phyloP scores from a whole-genome alignment of 2,329 filamentous ascomycete species.

The Colletotrichum melonis region DNA sequence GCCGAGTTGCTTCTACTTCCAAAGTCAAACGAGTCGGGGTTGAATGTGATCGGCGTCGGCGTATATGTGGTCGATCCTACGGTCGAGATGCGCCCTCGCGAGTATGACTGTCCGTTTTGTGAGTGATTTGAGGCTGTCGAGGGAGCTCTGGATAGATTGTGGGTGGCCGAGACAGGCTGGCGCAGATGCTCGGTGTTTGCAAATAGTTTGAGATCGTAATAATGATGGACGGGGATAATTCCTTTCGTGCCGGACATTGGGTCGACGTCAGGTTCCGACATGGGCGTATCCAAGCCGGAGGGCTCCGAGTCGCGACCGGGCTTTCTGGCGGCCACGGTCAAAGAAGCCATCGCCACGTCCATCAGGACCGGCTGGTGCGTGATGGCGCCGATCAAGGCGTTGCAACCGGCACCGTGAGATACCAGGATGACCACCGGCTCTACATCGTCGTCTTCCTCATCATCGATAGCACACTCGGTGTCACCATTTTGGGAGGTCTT shows the following conservation, averaged over 20 bases:
- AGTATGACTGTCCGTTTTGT: conserved; percentile 40
- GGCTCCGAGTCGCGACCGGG: conserved; percentile 49
- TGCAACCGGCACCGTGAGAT: conserved; percentile 95
- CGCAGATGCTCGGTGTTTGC: conserved; percentile 81
- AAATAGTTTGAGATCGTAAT: conserved; percentile 80
- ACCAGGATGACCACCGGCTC: conserved; percentile 88
- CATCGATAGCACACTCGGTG: conserved; percentile 45
- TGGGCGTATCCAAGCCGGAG: conserved; percentile 38
- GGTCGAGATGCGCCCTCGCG: conserved; percentile 51
- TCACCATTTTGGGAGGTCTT: conserved; percentile 47
- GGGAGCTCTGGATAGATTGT: conserved; percentile 41
- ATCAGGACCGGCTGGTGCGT: conserved; percentile 92
- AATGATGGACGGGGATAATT: conserved; percentile 63
- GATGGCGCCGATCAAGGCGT: conserved; percentile 91
- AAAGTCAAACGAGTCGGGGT: conserved; percentile 51
- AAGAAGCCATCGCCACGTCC: conserved; percentile 88
- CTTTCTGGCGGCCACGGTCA: conserved; percentile 86
- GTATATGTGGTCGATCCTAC: conserved; percentile 21
- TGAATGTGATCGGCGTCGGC: conserved; percentile 45
- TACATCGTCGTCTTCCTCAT: conserved; percentile 70
- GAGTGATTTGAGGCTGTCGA: conserved; percentile 49
- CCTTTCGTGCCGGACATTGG: conserved; percentile 37
- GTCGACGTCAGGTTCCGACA: conserved; percentile 37
- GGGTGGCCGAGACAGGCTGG: conserved; percentile 49
- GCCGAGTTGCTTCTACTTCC: conserved; percentile 59